Evolutionary conservation across 78 protist species (phyloP), one percentile per base, ranked within the genome.

Genomic region (Parvularia atlantis): DNA sequence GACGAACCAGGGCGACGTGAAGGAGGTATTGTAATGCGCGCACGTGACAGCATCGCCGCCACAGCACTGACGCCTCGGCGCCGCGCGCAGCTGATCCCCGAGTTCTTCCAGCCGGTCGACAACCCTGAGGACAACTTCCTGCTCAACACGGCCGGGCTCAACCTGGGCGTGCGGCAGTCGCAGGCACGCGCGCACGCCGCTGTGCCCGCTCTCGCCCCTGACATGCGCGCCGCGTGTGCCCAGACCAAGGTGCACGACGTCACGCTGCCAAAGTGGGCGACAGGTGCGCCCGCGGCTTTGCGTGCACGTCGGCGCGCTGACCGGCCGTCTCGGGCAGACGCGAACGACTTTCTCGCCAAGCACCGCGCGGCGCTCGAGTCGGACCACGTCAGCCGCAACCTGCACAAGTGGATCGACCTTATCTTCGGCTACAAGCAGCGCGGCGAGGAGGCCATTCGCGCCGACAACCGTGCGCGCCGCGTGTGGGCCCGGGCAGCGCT

Each of bases 181-280:
- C 36, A 43, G 48, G 54, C n/a, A n/a, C n/a, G n/a, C n/a, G n/a
- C n/a, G n/a, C n/a, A n/a, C n/a, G n/a, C n/a, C n/a, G n/a, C n/a
- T n/a, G n/a, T n/a, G n/a, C n/a, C n/a, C n/a, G n/a, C n/a, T n/a
- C n/a, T n/a, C n/a, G n/a, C n/a, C n/a, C n/a, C n/a, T n/a, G n/a
- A n/a, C n/a, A n/a, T n/a, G n/a, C n/a, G n/a, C n/a, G n/a, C n/a
- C n/a, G n/a, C n/a, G n/a, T n/a, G n/a, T n/a, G n/a, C n/a, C n/a
- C n/a, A n/a, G n/a, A n/a, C n/a, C n/a, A n/a, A 31, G 33, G 71
- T 91, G 16, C 63, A 68, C 39, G 84, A 92, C 70, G 94, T 93
- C 2, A 46, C 13, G n/a, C 84, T 95, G 48, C 99, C 99, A 13
- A 96, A 96, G n/a, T 95, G 99, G 99, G 94, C 97, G 1, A 69